These are phyloP conservation scores for Exophiala sp. DNA, from an alignment of 2,329 filamentous ascomycete species.

Conservation along the genomic window DNA sequence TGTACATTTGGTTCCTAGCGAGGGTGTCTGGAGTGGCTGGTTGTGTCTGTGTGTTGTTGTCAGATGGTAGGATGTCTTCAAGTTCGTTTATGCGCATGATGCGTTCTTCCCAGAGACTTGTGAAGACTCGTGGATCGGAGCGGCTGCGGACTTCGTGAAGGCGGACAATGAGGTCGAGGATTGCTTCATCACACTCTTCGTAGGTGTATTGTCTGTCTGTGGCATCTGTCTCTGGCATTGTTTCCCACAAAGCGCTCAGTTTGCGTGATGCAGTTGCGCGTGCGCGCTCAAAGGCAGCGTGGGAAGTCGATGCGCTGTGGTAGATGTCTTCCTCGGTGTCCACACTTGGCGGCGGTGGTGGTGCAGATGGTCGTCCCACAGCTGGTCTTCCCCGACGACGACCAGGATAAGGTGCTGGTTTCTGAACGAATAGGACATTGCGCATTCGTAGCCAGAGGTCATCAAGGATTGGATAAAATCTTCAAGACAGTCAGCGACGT, in stretches of 20 bases:
- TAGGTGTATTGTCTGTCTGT: slow-evolving; percentile 3
- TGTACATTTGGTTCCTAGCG: not conserved
- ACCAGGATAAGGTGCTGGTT: not conserved
- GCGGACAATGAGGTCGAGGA: slow-evolving; percentile 13
- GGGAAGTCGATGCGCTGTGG: not conserved
- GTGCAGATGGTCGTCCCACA: not conserved
- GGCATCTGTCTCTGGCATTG: not conserved
- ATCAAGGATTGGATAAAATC: slow-evolving; percentile 17
- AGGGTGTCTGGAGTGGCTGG: not conserved
- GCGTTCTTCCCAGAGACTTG: slow-evolving; percentile 9
- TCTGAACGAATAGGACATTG: slow-evolving; percentile 16
- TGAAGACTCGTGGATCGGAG: slow-evolving; percentile 17
- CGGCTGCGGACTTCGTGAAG: slow-evolving; percentile 9
- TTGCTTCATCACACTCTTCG: slow-evolving; percentile 13
- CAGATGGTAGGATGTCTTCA: slow-evolving; percentile 1
- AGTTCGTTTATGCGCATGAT: slow-evolving; percentile 20
- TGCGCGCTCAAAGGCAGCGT: not conserved
- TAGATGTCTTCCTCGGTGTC: not conserved
- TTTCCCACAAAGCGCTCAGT: not conserved
- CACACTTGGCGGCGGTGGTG: not conserved
- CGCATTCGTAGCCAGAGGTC: slow-evolving; percentile 23
- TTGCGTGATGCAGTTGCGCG: not conserved
- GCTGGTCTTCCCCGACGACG: not conserved
- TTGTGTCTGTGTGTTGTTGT: not conserved
- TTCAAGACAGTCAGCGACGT: not conserved